phyloP scores from a whole-genome alignment of 1,139 yeast genomes.

The Saccharomycopsis phalli region DNA sequence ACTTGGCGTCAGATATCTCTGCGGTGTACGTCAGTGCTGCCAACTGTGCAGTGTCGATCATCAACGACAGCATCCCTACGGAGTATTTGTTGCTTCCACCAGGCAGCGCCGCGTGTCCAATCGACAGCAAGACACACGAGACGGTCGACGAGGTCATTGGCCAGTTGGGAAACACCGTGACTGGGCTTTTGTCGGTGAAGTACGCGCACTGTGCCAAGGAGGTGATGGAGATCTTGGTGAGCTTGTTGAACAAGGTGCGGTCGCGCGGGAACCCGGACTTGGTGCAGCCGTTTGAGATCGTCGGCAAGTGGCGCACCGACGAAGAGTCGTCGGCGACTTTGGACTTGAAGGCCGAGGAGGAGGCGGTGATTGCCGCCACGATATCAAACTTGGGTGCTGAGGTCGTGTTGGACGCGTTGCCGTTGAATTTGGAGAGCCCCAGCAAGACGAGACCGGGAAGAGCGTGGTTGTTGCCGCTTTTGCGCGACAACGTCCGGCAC shows the following conservation, averaged over 20 bases:
- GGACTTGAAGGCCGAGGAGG: slow-evolving; percentile 72
- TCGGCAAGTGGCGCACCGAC: slow-evolving; percentile 76
- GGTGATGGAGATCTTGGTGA: slow-evolving; percentile 60
- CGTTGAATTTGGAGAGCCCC: slow-evolving; percentile 60
- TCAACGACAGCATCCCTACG: slow-evolving; percentile 59
- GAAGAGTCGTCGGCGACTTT: slow-evolving; percentile 27
- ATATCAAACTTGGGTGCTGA: slow-evolving; percentile 82
- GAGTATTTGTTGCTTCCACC: slow-evolving; percentile 46
- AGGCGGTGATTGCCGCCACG: slow-evolving; percentile 70
- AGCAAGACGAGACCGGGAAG: slow-evolving; percentile 54
- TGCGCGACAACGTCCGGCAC: slow-evolving; percentile 75
- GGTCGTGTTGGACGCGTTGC: slow-evolving; percentile 61
- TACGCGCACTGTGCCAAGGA: slow-evolving; percentile 73
- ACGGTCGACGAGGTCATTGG: slow-evolving; percentile 50
- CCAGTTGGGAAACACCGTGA: slow-evolving; percentile 36
- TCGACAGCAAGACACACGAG: slow-evolving; percentile 42
- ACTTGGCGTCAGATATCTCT: slow-evolving; percentile 52
- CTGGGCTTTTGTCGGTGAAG: slow-evolving; percentile 60
- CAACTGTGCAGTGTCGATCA: slow-evolving; percentile 75
- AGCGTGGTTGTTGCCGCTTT: slow-evolving; percentile 91
- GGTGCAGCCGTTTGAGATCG: slow-evolving; percentile 53
- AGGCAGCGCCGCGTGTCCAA: slow-evolving; percentile 28
- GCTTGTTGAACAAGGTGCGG: slow-evolving; percentile 56
- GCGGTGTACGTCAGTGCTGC: slow-evolving; percentile 73
- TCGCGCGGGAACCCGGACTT: slow-evolving; percentile 67